Percentiles rank a stretch among this genome's conserved stretches.
phyloP scores from a whole-genome alignment of 2,329 filamentous ascomycete species.

The Rhynchosporium graminicola region DNA sequence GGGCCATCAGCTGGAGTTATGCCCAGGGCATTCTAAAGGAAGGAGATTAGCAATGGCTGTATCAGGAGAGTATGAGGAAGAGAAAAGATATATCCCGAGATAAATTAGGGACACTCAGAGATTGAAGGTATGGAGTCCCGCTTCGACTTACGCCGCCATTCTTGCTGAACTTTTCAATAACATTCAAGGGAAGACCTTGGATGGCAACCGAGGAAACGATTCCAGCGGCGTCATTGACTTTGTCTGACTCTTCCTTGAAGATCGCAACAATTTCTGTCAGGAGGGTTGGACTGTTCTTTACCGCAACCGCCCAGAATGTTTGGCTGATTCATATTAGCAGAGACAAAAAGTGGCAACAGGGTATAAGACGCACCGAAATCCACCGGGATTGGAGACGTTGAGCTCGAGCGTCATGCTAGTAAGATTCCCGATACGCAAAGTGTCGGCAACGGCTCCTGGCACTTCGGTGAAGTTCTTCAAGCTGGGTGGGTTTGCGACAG shows the following conservation, averaged over 20 bases:
- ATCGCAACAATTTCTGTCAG: constrained; percentile 29
- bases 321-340: constrained; percentile 18
- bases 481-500: constrained; percentile 27
- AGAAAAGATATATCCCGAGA: no score
- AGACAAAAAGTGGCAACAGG: neutral
- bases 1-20: constrained; percentile 25
- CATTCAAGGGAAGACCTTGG: constrained; percentile 46
- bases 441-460: constrained; percentile 22
- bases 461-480: constrained; percentile 27
- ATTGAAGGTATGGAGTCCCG: no score
- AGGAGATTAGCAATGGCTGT: no score
- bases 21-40: constrained; percentile 27
- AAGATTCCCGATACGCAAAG: constrained; percentile 27
- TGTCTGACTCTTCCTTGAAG: constrained; percentile 27
- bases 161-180: constrained; percentile 42
- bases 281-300: constrained; percentile 27
- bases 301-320: constrained; percentile 28
- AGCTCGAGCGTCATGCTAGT: constrained; percentile 29
- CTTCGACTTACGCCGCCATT: constrained; percentile 34
- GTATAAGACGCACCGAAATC: constrained; percentile 26
- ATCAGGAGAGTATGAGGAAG: no score
- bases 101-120: no score
- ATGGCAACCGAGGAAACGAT: constrained; percentile 31
- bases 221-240: constrained; percentile 21
- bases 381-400: constrained; percentile 30